Evolutionary conservation across 306 rosid genomes (phyloP).

Genomic region (Dryas drummondii): DNA sequence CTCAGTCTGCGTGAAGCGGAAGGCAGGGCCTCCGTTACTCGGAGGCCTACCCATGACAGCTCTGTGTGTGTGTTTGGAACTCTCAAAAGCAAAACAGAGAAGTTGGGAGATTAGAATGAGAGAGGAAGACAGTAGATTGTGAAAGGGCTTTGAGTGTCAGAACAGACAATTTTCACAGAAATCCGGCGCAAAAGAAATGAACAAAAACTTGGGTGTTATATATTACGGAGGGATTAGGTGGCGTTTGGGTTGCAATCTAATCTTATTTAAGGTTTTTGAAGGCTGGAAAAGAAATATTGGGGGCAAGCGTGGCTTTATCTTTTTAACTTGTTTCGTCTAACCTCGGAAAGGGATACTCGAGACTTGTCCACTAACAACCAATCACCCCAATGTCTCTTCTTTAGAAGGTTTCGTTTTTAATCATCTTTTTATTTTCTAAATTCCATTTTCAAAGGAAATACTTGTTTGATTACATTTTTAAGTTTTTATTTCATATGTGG

Average conservation of each 20-base stretch:
- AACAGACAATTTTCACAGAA: neutral
- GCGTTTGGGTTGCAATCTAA: constrained; percentile 2
- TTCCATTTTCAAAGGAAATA: neutral
- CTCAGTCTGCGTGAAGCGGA: constrained; percentile 81
- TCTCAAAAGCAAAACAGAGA: constrained; percentile 16
- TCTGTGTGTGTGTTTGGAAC: constrained; percentile 1
- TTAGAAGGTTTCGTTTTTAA: neutral
- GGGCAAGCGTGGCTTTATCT: neutral
- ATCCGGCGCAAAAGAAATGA: neutral
- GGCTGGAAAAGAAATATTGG: constrained; percentile 1
- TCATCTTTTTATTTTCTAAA: neutral
- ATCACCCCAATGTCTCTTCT: too few species aligned
- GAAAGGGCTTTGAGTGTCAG: neutral
- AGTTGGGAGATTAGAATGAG: neutral
- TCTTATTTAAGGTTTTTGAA: neutral
- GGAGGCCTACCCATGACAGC: constrained; percentile 90
- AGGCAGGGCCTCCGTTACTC: constrained; percentile 94
- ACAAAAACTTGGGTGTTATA: neutral
- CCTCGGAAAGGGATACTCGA: neutral
- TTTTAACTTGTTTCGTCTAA: constrained; percentile 1
- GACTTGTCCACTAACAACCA: too few species aligned
- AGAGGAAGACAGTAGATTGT: neutral
- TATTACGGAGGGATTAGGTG: neutral
- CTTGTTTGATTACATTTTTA: too few species aligned
- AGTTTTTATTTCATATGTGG: too few species aligned